Evolutionary conservation across 2,329 filamentous ascomycete species (phyloP).

Genomic region (Trichophyton schoenleinii): DNA sequence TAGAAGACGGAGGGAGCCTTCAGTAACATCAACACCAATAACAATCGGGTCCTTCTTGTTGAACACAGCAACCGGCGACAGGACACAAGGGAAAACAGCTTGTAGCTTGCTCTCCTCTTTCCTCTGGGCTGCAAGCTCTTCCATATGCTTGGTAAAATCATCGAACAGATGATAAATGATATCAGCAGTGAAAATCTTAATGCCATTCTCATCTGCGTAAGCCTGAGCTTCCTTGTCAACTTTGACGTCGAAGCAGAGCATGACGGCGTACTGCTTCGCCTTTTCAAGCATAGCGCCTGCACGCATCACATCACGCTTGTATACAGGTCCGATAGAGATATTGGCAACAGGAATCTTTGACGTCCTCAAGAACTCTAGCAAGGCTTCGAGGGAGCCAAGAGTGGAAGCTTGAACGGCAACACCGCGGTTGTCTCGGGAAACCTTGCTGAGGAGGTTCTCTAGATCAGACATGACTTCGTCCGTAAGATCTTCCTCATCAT

Average conservation of each 20-base stretch:
- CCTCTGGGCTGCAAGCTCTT: constrained; percentile 70
- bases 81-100: constrained; percentile 92
- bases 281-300: constrained; percentile 93
- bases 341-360: constrained; percentile 97
- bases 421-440: constrained; percentile 84
- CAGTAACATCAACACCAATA: constrained; percentile 86
- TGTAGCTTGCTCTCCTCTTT: constrained; percentile 94
- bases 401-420: constrained; percentile 96
- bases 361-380: constrained; percentile 88
- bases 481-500: constrained; percentile 92
- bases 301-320: constrained; percentile 95
- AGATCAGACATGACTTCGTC: constrained; percentile 95
- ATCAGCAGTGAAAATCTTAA: constrained; percentile 97
- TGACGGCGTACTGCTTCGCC: constrained; percentile 87
- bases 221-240: constrained; percentile 89
- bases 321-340: constrained; percentile 93
- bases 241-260: constrained; percentile 99
- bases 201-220: constrained; percentile 84
- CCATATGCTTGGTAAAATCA: constrained; percentile 90
- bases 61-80: constrained; percentile 83
- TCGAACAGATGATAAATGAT: constrained; percentile 99
- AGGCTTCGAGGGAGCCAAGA: constrained; percentile 85
- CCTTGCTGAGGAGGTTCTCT: constrained; percentile 76
- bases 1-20: constrained; percentile 72
- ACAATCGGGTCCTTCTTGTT: constrained; percentile 97